Conservation (phyloP, 768 basidiomycete species). For the Glaciozyma antarctica region DNA sequence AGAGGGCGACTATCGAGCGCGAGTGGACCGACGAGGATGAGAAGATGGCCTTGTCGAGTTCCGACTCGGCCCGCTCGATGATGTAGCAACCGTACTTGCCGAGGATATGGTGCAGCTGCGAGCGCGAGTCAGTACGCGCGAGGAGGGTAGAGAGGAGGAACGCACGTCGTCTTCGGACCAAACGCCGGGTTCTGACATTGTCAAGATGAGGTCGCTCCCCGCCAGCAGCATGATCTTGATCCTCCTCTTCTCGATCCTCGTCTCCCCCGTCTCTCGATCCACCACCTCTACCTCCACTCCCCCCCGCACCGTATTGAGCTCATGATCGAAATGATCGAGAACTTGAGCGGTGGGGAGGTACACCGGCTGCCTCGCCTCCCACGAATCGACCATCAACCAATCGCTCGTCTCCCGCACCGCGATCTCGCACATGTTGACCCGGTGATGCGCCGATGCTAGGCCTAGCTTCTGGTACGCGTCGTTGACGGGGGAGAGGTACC, state of each 20-base stretch:
- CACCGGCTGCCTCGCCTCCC: slow-evolving; percentile 81
- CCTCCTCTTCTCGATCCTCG: slow-evolving; percentile 52
- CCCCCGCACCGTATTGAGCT: slow-evolving; percentile 67
- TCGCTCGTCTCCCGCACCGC: slow-evolving; percentile 81
- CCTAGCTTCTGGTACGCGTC: slow-evolving; percentile 97
- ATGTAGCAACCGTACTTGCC: slow-evolving; percentile 91
- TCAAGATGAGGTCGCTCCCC: slow-evolving; percentile 94
- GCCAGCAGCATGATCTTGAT: slow-evolving; percentile 88
- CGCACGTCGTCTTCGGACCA: slow-evolving; percentile 91
- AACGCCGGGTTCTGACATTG: slow-evolving; percentile 96
- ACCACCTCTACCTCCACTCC: slow-evolving; percentile 45
- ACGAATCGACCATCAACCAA: slow-evolving; percentile 96
- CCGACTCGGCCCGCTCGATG: slow-evolving; percentile 84
- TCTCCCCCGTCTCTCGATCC: slow-evolving; percentile 15
- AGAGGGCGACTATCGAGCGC: slow-evolving; percentile 44
- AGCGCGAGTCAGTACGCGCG: not conserved
- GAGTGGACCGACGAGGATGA: slow-evolving; percentile 35
- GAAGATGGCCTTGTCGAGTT: slow-evolving; percentile 46
- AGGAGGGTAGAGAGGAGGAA: slow-evolving; percentile 21
- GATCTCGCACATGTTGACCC: slow-evolving; percentile 60
- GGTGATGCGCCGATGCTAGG: slow-evolving; percentile 71
- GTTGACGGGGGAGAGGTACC: slow-evolving; percentile 91
- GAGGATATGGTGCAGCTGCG: slow-evolving; percentile 58
- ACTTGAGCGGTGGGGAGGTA: slow-evolving; percentile 97
- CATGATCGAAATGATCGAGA: slow-evolving; percentile 90